A percentile compares a stretch with the other conserved stretches of the same genome.
These are phyloP conservation scores for Suhomyces canberraensis DNA, from an alignment of 805 yeast genomes.

Conservation along the genomic window DNA sequence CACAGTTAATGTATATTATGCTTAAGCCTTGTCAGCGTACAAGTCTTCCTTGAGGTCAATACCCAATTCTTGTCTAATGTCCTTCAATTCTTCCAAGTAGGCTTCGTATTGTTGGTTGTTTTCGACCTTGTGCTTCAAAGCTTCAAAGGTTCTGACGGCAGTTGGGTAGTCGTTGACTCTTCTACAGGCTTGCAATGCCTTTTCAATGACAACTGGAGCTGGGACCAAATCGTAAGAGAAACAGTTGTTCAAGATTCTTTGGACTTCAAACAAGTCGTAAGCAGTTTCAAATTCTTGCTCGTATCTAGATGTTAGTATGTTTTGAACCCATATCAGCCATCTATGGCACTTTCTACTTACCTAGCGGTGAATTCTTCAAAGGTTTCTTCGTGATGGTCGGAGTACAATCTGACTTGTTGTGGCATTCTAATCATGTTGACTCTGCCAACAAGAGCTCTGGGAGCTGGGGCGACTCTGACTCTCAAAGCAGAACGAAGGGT, in stretches of 20 bases:
- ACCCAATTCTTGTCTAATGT: constrained; percentile 87
- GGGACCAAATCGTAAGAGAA: constrained; percentile 98
- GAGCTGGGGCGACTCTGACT: constrained; percentile 28
- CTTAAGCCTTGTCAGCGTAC: constrained; percentile 38
- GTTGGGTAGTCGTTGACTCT: constrained; percentile 98
- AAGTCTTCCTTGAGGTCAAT: constrained; percentile 90
- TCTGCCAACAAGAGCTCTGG: constrained; percentile 30
- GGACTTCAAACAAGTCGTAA: constrained; percentile 47
- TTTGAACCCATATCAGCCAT: not conserved
- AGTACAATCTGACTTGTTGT: constrained; percentile 59
- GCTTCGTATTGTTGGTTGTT: constrained; percentile 92
- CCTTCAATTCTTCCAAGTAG: constrained; percentile 91
- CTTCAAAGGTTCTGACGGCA: constrained; percentile 97
- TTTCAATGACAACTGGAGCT: constrained; percentile 92
- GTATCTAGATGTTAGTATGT: constrained; percentile 51
- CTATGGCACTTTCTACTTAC: constrained; percentile 40
- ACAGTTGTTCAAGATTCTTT: constrained; percentile 94
- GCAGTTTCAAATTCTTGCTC: constrained; percentile 96
- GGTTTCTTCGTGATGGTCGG: constrained; percentile 86
- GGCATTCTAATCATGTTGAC: constrained; percentile 21
- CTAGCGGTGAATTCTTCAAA: constrained; percentile 90
- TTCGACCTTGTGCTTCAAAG: constrained; percentile 93
- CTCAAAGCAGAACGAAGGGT: constrained; percentile 43
- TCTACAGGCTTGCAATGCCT: constrained; percentile 96
- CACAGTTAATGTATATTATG: no score